Evolutionary conservation across 768 basidiomycete genomes (phyloP), one percentile per base, ranked within the genome.

Genomic region (Trichaptum fuscoviolaceum): DNA sequence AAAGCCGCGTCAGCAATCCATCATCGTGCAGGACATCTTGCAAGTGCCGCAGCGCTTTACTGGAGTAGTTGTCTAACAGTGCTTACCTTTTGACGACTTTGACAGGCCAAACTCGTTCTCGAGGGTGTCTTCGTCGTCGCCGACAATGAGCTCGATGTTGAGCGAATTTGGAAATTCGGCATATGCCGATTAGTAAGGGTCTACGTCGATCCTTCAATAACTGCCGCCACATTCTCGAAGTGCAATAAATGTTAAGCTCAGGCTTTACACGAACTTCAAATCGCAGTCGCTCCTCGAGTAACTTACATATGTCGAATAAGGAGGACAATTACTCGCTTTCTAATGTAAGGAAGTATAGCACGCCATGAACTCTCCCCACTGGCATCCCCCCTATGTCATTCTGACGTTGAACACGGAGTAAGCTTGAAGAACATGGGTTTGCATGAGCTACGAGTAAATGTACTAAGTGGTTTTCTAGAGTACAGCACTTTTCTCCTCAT

Each of bases 121-220:
- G 42, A 59, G 57, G 69, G 68, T 69, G 69, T 74, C 73, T 75
- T 77, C 80, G 74, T 71, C 75, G 78, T 79, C 60, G 65, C 52
- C 65, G 74, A 74, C 71, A 74, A 76, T 71, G 69, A 73, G 68
- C 65, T 69, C 60, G 42, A 52, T 12, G 42, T 20, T 52, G 20
- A 12, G 3, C 42, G 42, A 2, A 20, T 69, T 66, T 69, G 64
- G 35, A 35, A 58, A 65, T 52, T 62, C 72, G 74, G 72, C 52
- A 72, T 52, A 71, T 77, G 73, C 77, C 76, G 76, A 68, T 24
- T 12, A n/a, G n/a, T n/a, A 52, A 3, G 42, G 30, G 3, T 12
- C 42, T 52, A 3, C 42, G 42, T 52, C 42, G 42, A 52, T 52
- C 42, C 15, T 52, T 36, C 35, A 36, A 36, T 12, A 52, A 52